Evolutionary conservation across 495 filamentous ascomycete genomes (phyloP), one percentile per base, ranked within the genome.

Genomic region (Penicillium crystallinum): DNA sequence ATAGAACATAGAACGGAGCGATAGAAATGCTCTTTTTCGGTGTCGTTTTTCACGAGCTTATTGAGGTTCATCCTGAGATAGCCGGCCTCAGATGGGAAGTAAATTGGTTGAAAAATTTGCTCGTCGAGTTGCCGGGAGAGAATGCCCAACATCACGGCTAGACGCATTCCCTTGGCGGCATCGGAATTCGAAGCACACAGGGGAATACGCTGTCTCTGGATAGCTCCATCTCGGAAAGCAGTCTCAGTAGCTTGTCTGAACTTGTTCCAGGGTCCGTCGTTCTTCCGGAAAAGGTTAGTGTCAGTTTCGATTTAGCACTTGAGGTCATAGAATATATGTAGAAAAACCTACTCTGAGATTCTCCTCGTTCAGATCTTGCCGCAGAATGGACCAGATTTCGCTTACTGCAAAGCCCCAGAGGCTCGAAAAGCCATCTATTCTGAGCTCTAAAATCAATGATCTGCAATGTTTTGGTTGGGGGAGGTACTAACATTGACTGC

Each of bases 151-250:
- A 35, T 17, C 33, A 15, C 14, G 17, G 33, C 33, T n/a, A 35
- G 17, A 15, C 33, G 33, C 23, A 55, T 55, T 22, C 37, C 45
- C n/a, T 55, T 55, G 12, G 53, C 39, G 12, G 37, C 19, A 22
- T 38, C 17, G 8, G 53, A 49, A 44, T 55, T 55, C 18, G 53
- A 55, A 17, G 46, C 34, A 49, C 2, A 21, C 12, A 55, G 15
- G 14, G 53, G 53, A 3, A 23, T 15, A 23, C 4, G 21, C 11
- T 52, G 18, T n/a, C n/a, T n/a, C n/a, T n/a, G n/a, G n/a, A n/a
- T n/a, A n/a, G n/a, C n/a, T n/a, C n/a, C n/a, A n/a, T n/a, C n/a
- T 35, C 48, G 46, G 17, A 49, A 9, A 19, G 36, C 23, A 49
- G 14, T 3, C 3, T 35, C 33, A 30, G 46, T 49, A 25, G 23